A percentile compares a stretch with the other conserved stretches of the same genome.
Conservation (phyloP, 106 monocot species). For the Acorus gramineus region DNA sequence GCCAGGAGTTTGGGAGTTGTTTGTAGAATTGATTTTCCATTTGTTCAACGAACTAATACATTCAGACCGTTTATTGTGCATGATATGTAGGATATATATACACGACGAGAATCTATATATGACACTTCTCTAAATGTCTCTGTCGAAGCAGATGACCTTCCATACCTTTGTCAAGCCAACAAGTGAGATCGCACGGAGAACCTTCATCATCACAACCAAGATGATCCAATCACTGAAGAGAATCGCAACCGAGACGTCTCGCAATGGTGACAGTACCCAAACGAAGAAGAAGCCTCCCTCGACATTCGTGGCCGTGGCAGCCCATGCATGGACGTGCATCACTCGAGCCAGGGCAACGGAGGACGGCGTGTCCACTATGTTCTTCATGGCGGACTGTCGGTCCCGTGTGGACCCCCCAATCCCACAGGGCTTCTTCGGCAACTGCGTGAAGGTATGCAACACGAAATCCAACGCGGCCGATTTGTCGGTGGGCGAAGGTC, state of each 20-base stretch:
- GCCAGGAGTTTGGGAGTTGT: too few relatives aligned
- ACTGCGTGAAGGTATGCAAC: constrained; percentile 10
- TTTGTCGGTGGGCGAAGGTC: neutral
- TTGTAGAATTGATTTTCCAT: too few relatives aligned
- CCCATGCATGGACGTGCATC: constrained; percentile 18
- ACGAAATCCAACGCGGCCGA: constrained; percentile 7
- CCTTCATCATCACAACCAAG: constrained; percentile 11
- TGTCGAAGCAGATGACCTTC: too few relatives aligned
- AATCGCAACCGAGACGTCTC: neutral
- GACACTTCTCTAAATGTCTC: too few relatives aligned
- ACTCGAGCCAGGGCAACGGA: constrained; percentile 5
- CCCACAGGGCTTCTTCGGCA: constrained; percentile 11
- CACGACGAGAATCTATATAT: too few relatives aligned
- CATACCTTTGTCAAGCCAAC: neutral
- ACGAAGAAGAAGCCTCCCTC: constrained; percentile 5
- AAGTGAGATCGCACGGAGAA: constrained; percentile 9
- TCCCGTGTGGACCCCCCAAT: constrained; percentile 22
- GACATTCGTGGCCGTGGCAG: constrained; percentile 21
- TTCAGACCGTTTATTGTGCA: too few relatives aligned
- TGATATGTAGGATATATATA: too few relatives aligned
- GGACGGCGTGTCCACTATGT: neutral
- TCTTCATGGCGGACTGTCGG: constrained; percentile 20
- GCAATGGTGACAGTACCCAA: too few relatives aligned
- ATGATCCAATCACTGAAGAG: constrained; percentile 13
- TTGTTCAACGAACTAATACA: too few relatives aligned